Base-by-base conservation (phyloP, 2,329 filamentous ascomycete species). In the Venturia oleaginea region DNA sequence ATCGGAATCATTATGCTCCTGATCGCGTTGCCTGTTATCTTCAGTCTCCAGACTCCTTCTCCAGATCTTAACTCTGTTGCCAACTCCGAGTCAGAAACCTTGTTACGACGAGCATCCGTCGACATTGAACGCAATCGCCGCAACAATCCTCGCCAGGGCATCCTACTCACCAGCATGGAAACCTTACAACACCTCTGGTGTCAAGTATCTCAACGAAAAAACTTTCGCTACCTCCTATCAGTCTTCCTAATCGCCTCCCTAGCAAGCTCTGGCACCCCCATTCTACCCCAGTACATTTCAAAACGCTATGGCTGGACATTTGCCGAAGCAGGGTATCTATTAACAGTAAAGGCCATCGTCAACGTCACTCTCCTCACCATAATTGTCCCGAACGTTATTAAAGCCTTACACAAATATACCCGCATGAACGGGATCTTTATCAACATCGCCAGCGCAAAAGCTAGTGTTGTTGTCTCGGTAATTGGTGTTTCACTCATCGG, bases 231-330 rank as follows among this genome's bases (percentile, higher is more conserved):
- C 11, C 67, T 76, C 0, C 67, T 76, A 0, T 64, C 65, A 15
- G 72, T 72, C 0, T 74, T 75, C 64, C 72, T 75, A 30, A 68
- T 76, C 8, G 74, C 73, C 0, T 72, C 73, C 0, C 69, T 76
- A 5, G 74, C 74, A 6, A 75, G 74, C 57, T 75, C 73, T 2
- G 74, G 75, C 40, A 76, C 74, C 0, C 74, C 75, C 42, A 67
- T 76, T 1, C 70, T 76, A 1, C 72, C 75, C 0, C 73, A 75
- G 54, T 76, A 76, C 57, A 76, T 76, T 17, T 75, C 74, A 8
- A 75, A 75, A 63, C 68, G 74, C 34, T 76, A 76, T 38, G 68
- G 70, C n/a, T 75, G 73, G 73, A 75, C 69, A 0, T 75, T 75
- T 59, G 71, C 73, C 43, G 66, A 73, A 64, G 72, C 72, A 11